Conservation (phyloP, 371 early-diverging fungal species). For the Mucor irregularis region DNA sequence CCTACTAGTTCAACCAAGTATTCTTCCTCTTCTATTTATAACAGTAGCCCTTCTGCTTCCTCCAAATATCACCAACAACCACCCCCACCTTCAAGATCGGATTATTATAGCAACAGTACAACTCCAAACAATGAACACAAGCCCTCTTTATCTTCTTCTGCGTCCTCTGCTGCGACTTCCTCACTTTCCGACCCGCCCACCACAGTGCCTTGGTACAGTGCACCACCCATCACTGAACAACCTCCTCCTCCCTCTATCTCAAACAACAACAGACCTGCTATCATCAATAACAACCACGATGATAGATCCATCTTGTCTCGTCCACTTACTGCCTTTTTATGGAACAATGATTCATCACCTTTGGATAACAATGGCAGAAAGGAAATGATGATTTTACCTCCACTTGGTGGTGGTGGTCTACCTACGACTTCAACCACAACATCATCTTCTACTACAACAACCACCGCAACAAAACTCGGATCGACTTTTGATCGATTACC, state of each 20-base stretch:
- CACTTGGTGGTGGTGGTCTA: too few species aligned
- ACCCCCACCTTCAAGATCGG: neutral
- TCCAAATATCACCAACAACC: neutral
- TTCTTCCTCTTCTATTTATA: neutral
- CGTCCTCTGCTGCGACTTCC: neutral
- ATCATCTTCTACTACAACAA: neutral
- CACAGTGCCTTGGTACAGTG: too few species aligned
- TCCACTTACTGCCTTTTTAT: constrained; percentile 42
- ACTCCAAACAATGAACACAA: neutral
- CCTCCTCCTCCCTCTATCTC: neutral
- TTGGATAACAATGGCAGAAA: neutral
- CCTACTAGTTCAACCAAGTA: too few species aligned
- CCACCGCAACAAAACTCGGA: too few species aligned
- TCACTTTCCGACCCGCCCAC: too few species aligned
- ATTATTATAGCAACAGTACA: too few species aligned
- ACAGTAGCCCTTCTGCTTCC: too few species aligned
- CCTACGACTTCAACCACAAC: neutral
- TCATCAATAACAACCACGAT: neutral
- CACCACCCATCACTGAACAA: neutral
- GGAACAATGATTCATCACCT: constrained; percentile 24
- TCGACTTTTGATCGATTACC: neutral
- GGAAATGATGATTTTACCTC: constrained; percentile 23
- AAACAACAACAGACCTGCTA: neutral
- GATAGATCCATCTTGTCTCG: constrained; percentile 29
- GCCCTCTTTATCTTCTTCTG: neutral